A percentile compares a stretch with the other conserved stretches of the same genome.
phyloP scores from a whole-genome alignment of 75 land plant species.

The Sequoia sempervirens region DNA sequence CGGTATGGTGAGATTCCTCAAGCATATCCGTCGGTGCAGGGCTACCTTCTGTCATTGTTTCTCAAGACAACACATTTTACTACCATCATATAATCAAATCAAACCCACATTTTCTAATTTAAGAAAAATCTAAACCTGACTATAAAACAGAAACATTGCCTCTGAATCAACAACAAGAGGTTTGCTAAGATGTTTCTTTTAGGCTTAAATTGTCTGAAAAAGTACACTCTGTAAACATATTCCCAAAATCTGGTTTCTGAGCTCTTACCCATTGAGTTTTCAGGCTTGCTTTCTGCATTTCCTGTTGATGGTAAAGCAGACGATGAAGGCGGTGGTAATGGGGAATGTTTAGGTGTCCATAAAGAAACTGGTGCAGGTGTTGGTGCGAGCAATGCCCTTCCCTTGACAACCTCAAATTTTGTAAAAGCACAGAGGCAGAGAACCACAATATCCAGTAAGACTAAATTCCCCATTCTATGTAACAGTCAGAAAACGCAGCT shows the following conservation, averaged over 20 bases:
- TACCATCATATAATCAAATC: neutral
- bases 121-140: neutral
- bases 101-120: neutral
- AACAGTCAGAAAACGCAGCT: neutral
- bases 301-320: neutral
- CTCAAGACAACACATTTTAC: neutral
- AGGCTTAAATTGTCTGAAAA: neutral
- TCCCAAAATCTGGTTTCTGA: neutral
- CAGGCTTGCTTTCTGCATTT: neutral
- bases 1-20: neutral
- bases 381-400: neutral
- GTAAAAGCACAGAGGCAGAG: neutral
- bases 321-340: neutral
- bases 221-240: neutral
- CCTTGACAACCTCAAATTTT: neutral
- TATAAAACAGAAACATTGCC: neutral
- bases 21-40: neutral
- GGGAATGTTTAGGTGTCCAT: neutral
- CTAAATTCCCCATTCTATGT: neutral
- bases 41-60: neutral
- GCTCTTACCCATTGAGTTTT: slow-evolving; percentile 5
- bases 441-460: neutral
- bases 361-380: neutral
- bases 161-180: neutral
- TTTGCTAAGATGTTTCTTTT: neutral